Evolutionary conservation across 805 yeast species (phyloP).

Genomic region (Torulaspora delbrueckii): DNA sequence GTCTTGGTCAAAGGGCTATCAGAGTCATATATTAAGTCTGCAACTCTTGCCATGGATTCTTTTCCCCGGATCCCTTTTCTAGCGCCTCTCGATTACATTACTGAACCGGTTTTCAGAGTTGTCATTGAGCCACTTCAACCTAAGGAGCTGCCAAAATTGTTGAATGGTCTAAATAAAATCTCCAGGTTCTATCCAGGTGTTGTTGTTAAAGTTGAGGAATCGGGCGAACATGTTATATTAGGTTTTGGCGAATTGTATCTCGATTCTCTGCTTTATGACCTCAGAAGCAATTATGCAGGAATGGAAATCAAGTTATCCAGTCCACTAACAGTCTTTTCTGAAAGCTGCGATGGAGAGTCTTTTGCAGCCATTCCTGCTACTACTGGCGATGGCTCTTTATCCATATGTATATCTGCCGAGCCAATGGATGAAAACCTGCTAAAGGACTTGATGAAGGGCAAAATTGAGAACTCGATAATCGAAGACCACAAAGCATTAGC

Average conservation of each 20-base stretch:
- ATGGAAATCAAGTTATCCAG: conserved; percentile 78
- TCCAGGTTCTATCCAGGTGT: conserved; percentile 62
- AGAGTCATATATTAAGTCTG: conserved; percentile 51
- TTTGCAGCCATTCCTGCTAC: conserved; percentile 60
- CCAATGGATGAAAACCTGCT: conserved; percentile 58
- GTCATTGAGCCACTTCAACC: conserved; percentile 81
- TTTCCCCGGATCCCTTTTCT: conserved; percentile 18
- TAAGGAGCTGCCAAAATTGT: conserved; percentile 66
- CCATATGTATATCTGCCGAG: conserved; percentile 69
- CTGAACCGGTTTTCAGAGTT: conserved; percentile 64
- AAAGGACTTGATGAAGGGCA: conserved; percentile 21
- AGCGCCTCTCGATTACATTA: conserved; percentile 39
- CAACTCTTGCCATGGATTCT: conserved; percentile 44
- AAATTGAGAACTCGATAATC: conserved; percentile 47
- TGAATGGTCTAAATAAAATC: conserved; percentile 62
- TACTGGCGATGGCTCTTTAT: conserved; percentile 50
- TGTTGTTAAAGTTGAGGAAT: conserved; percentile 71
- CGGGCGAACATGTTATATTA: conserved; percentile 76
- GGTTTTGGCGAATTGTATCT: conserved; percentile 87
- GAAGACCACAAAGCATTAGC: conserved; percentile 44
- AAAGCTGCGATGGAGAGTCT: conserved; percentile 64
- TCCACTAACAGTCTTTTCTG: conserved; percentile 75
- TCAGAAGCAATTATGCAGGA: conserved; percentile 57
- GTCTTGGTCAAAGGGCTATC: conserved; percentile 65
- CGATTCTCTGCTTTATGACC: conserved; percentile 76